Percentiles rank a stretch among this genome's conserved stretches.
Conservation (phyloP, 768 basidiomycete genomes). For the Rhizopogon vesiculosus region DNA sequence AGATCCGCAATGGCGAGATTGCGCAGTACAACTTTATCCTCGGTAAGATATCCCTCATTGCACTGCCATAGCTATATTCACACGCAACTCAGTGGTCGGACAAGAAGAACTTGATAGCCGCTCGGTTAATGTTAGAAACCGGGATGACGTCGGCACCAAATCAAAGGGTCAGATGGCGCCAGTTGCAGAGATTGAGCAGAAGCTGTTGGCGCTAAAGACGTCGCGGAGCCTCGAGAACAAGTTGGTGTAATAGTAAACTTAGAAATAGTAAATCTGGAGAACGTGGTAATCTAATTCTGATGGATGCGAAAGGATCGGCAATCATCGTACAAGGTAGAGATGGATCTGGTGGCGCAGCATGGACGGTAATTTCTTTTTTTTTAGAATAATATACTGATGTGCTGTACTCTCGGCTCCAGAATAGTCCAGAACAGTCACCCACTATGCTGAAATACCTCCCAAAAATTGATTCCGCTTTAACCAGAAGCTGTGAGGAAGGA, state of each 20-base stretch:
- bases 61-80: background rate
- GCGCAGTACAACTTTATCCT: conserved; percentile 98
- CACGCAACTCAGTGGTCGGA: conserved; percentile 70
- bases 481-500: background rate
- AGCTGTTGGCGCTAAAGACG: conserved; percentile 70
- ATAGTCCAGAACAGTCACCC: background rate
- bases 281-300: background rate
- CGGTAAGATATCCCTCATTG: conserved; percentile 46
- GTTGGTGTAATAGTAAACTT: conserved; percentile 23
- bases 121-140: conserved; percentile 94
- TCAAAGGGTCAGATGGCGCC: conserved; percentile 70
- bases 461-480: conserved; percentile 30
- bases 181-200: conserved; percentile 64
- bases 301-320: background rate
- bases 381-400: background rate
- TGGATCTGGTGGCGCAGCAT: background rate
- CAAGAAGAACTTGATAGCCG: conserved; percentile 82
- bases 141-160: conserved; percentile 89
- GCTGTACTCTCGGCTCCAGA: background rate
- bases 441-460: conserved; percentile 25
- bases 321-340: background rate
- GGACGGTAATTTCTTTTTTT: background rate
- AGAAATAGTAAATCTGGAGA: background rate
- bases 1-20: conserved; percentile 95
- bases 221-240: conserved; percentile 49